Conservation (phyloP, 192 early-diverging fungal genomes). For the Coemansia sp. region DNA sequence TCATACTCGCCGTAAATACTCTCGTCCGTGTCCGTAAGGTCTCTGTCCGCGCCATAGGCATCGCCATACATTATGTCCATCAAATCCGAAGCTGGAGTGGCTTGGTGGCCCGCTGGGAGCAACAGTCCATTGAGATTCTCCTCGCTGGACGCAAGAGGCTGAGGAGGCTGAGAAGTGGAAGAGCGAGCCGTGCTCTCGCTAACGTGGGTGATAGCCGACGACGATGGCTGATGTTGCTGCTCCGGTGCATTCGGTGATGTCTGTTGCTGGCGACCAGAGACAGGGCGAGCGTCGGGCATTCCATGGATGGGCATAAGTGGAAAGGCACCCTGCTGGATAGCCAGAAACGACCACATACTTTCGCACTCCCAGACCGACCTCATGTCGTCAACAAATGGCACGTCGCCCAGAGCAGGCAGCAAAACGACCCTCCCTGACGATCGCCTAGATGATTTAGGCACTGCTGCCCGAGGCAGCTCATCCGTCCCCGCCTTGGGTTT, state of each 20-base stretch:
- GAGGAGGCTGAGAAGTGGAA: background rate
- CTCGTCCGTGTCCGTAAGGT: background rate
- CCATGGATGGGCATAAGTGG: slow-evolving; percentile 22
- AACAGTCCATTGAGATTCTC: background rate
- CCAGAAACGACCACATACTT: slow-evolving; percentile 20
- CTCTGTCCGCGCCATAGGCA: background rate
- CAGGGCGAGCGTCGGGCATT: background rate
- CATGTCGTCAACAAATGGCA: slow-evolving; percentile 22
- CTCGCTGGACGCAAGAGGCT: background rate
- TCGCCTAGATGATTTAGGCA: background rate
- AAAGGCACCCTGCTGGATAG: slow-evolving; percentile 17
- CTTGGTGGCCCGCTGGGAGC: background rate
- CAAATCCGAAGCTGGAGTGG: background rate
- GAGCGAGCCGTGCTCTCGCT: background rate
- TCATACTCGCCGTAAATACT: background rate
- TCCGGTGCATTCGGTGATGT: background rate
- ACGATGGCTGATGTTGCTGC: background rate
- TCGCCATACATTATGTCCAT: background rate
- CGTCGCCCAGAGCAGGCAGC: slow-evolving; percentile 11
- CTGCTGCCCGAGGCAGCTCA: background rate
- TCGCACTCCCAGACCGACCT: slow-evolving; percentile 21
- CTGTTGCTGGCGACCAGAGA: background rate
- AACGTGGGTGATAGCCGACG: background rate
- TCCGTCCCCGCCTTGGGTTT: background rate
- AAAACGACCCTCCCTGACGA: background rate